phyloP scores from a whole-genome alignment of 2,329 filamentous ascomycete genomes.

The Grosmannia serpens region DNA sequence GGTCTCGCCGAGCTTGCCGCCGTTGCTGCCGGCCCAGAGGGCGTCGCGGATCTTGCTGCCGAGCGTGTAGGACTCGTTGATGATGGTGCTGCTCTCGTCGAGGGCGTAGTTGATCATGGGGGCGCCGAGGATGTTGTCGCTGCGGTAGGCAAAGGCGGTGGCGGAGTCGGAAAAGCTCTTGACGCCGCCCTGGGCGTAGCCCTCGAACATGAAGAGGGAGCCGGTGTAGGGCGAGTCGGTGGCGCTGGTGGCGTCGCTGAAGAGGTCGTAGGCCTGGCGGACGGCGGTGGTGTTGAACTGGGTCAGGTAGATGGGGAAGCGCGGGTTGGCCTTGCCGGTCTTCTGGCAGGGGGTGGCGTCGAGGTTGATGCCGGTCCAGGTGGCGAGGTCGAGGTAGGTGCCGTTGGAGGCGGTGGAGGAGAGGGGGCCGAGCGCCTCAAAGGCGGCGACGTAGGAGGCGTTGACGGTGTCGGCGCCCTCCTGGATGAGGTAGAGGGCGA shows the following conservation, averaged over 20 bases:
- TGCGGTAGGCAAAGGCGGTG: constrained; percentile 34
- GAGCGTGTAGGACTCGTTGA: constrained; percentile 22
- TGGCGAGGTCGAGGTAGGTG: constrained; percentile 31
- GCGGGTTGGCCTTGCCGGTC: constrained; percentile 24
- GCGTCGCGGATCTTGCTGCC: constrained; percentile 27
- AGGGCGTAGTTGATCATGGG: constrained; percentile 26
- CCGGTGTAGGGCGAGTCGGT: constrained; percentile 16
- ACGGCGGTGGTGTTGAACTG: constrained; percentile 23
- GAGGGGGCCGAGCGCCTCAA: constrained; percentile 28
- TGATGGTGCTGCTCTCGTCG: constrained; percentile 14
- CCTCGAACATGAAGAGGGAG: constrained; percentile 43
- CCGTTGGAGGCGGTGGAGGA: constrained; percentile 21
- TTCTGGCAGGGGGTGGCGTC: constrained; percentile 29
- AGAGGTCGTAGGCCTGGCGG: constrained; percentile 20
- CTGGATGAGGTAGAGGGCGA: constrained; percentile 29
- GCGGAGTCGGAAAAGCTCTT: constrained; percentile 21
- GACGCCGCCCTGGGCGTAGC: constrained; percentile 36
- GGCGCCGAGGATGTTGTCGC: constrained; percentile 29
- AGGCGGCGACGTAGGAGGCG: constrained; percentile 27
- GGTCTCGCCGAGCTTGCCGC: constrained; percentile 10
- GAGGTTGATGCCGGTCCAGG: constrained; percentile 28
- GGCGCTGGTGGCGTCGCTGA: constrained; percentile 17
- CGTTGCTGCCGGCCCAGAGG: constrained; percentile 20
- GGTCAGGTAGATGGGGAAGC: constrained; percentile 32
- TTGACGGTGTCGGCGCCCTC: constrained; percentile 30